Conservation (phyloP, 2,329 filamentous ascomycete genomes). For the Arthrobotrys sphaeroides region DNA sequence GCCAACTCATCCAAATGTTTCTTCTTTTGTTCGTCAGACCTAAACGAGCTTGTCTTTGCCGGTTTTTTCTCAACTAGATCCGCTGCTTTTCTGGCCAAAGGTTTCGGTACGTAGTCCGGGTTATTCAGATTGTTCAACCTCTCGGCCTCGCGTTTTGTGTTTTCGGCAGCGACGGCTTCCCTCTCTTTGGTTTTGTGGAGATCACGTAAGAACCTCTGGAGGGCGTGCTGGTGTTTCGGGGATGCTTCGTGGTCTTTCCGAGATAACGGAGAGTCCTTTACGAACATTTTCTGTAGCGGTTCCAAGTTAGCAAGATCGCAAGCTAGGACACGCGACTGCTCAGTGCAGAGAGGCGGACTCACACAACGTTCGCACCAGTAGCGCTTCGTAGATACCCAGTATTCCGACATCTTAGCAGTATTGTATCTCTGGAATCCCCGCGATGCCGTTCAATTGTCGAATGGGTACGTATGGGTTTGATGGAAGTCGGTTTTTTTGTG, state of each 20-base stretch:
- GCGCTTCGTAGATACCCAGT: slow-evolving; percentile 97
- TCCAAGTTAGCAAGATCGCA: slow-evolving; percentile 6
- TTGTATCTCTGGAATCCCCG: background rate
- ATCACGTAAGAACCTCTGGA: slow-evolving; percentile 89
- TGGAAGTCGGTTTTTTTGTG: background rate
- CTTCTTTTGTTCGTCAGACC: slow-evolving; percentile 70
- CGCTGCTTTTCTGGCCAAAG: slow-evolving; percentile 62
- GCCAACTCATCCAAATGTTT: slow-evolving; percentile 85
- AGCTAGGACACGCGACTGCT: background rate
- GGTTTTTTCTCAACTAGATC: slow-evolving; percentile 64
- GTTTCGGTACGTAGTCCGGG: slow-evolving; percentile 57
- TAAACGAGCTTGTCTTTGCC: slow-evolving; percentile 16
- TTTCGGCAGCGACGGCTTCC: slow-evolving; percentile 81
- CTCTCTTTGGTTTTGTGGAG: slow-evolving; percentile 85
- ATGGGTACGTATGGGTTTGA: background rate
- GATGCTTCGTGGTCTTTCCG: slow-evolving; percentile 89
- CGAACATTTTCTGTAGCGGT: slow-evolving; percentile 69
- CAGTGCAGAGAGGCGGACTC: slow-evolving; percentile 1
- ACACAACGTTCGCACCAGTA: slow-evolving; percentile 98
- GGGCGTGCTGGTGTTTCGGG: slow-evolving; percentile 80
- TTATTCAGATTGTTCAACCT: slow-evolving; percentile 74
- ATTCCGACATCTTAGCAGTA: slow-evolving; percentile 78
- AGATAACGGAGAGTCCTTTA: slow-evolving; percentile 92
- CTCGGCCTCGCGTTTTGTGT: slow-evolving; percentile 84
- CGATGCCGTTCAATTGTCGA: background rate